Evolutionary conservation across 345 rosid genomes (phyloP).

Genomic region (Pistacia atlantica): DNA sequence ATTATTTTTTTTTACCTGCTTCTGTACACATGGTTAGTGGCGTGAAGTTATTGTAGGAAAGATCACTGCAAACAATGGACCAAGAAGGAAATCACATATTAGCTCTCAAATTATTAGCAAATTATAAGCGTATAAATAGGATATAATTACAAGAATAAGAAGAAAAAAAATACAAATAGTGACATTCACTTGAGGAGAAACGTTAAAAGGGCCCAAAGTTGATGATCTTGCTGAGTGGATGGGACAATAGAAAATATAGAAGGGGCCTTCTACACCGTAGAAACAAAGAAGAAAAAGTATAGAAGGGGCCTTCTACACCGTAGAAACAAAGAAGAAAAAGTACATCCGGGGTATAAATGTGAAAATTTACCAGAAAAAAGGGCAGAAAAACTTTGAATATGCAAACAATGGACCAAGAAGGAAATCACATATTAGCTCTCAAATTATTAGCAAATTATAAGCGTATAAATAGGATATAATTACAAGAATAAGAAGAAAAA

Average conservation of each 20-base stretch:
- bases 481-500: too few species aligned
- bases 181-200: too few species aligned
- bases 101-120: not conserved
- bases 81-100: not conserved
- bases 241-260: not conserved
- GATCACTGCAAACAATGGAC: conserved; percentile 48
- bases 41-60: conserved; percentile 67
- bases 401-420: conserved; percentile 12
- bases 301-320: too few species aligned
- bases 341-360: too few species aligned
- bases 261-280: too few species aligned
- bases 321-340: too few species aligned
- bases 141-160: too few species aligned
- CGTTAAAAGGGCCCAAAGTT: not conserved
- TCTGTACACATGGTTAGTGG: conserved; percentile 23
- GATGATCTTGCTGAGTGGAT: not conserved
- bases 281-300: too few species aligned
- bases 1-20: not conserved
- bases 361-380: not conserved
- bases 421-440: not conserved
- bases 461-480: not conserved
- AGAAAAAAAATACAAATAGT: not conserved
- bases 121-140: not conserved
- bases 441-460: not conserved
- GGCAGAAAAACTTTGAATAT: conserved; percentile 8